A percentile compares a stretch with the other conserved stretches of the same genome.
Evolutionary conservation across 2,329 filamentous ascomycete species (phyloP).

Genomic region (Phialophora expanda): DNA sequence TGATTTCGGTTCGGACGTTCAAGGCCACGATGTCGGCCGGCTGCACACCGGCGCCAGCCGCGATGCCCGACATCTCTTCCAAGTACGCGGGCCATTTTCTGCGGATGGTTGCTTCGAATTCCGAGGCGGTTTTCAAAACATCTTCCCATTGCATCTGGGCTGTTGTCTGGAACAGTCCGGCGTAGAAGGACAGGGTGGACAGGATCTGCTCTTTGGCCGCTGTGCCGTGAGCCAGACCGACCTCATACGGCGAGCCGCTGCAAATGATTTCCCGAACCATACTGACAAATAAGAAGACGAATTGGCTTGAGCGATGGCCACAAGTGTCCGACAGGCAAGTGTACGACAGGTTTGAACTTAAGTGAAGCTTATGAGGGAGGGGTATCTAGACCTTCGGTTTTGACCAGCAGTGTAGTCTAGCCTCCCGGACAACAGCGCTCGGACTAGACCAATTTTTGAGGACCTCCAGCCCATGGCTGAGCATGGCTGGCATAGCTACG

Average conservation of each 20-base stretch:
- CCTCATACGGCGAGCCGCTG: conserved; percentile 21
- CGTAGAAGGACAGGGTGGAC: conserved; percentile 21
- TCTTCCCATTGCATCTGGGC: conserved; percentile 51
- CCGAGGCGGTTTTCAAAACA: conserved; percentile 50
- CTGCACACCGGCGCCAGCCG: conserved; percentile 54
- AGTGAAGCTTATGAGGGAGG: too few relatives aligned
- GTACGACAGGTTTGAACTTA: too few relatives aligned
- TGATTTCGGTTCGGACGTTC: conserved; percentile 64
- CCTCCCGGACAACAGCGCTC: too few relatives aligned
- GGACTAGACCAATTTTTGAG: too few relatives aligned
- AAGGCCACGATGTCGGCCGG: conserved; percentile 61
- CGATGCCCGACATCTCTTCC: conserved; percentile 53
- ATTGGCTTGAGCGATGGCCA: too few relatives aligned
- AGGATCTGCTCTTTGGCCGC: conserved; percentile 13
- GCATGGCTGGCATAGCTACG: too few relatives aligned
- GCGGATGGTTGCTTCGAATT: conserved; percentile 48
- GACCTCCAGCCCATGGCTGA: too few relatives aligned
- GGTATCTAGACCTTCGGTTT: too few relatives aligned
- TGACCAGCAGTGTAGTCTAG: too few relatives aligned
- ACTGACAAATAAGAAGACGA: too few relatives aligned
- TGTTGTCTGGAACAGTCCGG: conserved; percentile 18
- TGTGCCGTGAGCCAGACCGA: conserved; percentile 20
- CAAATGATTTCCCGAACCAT: conserved; percentile 13
- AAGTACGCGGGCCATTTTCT: conserved; percentile 39
- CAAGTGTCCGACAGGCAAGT: too few relatives aligned